Base-by-base conservation (phyloP, 1,284 basidiomycete species). In the Waitea zeae region DNA sequence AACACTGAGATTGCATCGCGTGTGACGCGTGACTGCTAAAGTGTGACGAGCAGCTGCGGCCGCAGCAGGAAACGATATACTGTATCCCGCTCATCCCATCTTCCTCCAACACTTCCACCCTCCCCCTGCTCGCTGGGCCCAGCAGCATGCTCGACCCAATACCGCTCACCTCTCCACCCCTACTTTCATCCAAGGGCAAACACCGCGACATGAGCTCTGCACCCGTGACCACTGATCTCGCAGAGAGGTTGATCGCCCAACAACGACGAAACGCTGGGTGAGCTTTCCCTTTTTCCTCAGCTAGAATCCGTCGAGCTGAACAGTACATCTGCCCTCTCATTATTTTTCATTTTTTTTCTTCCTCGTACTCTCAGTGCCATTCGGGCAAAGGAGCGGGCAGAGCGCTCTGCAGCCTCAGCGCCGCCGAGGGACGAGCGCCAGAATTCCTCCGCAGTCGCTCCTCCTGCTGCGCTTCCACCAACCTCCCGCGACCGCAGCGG, bases 261-360 rank as follows among this genome's bases (percentile, higher is more conserved):
- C 67, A 71, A 46, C 61, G 79, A 33, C 66, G 59, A 42, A 70
- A 67, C 33, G 75, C 75, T 34, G 58, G 55, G 78, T 80, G 39
- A 35, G 67, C 62, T 4, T 43, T 26, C 13, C 30, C 17, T 33
- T n/a, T 30, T 33, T 37, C 27, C 38, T n/a, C n/a, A n/a, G n/a
- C n/a, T n/a, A n/a, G n/a, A n/a, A n/a, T n/a, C n/a, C n/a, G n/a
- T n/a, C n/a, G n/a, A n/a, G n/a, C 15, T 39, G n/a, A 17, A 12
- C 22, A 7, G 24, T 5, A 14, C 18, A n/a, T 5, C 12, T 5
- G 6, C 26, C 17, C 17, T 13, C 32, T 32, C 32, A 4, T 9
- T 15, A 24, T 7, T 20, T 17, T 31, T 19, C 30, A 35, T 31
- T 24, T 15, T 18, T 19, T 19, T 32, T 29, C 9, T 9, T n/a